Evolutionary conservation across 2,329 filamentous ascomycete species (phyloP).

Genomic region (Fusarium poae): DNA sequence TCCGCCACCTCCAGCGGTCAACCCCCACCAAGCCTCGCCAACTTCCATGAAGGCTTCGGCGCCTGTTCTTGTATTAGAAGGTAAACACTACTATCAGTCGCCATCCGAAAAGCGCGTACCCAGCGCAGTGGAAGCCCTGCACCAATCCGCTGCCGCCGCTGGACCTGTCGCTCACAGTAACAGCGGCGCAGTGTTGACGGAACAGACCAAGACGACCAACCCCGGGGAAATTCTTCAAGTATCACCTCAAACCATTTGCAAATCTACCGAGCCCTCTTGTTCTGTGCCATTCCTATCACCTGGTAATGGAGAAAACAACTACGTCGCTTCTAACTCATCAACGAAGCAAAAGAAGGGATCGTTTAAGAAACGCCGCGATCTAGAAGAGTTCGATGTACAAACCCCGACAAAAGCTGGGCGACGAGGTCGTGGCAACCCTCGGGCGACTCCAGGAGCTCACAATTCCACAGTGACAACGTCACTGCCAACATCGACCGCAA

Average conservation of each 20-base stretch:
- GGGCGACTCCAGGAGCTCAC: constrained; percentile 18
- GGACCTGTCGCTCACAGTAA: constrained; percentile 35
- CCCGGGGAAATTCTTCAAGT: background rate
- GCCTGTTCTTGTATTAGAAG: constrained; percentile 39
- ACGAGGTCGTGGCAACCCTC: constrained; percentile 27
- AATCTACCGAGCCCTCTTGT: constrained; percentile 13
- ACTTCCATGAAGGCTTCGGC: constrained; percentile 32
- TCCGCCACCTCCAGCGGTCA: constrained; percentile 45
- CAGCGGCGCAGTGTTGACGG: background rate
- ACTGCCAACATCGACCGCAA: constrained; percentile 41
- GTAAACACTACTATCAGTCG: constrained; percentile 48
- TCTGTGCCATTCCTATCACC: background rate
- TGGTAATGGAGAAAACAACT: background rate
- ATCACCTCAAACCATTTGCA: constrained; percentile 16
- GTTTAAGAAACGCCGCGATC: constrained; percentile 14
- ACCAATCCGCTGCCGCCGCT: constrained; percentile 49
- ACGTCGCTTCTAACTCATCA: background rate
- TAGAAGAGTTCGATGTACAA: constrained; percentile 15
- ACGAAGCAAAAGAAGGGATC: background rate
- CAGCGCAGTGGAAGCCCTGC: constrained; percentile 48
- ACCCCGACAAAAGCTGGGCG: constrained; percentile 42
- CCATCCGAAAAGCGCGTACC: background rate
- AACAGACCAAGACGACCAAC: background rate
- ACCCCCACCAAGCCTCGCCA: constrained; percentile 41
- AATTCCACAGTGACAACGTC: constrained; percentile 38